Conservation (phyloP, 768 basidiomycete genomes). For the Tricholoma matsutake region DNA sequence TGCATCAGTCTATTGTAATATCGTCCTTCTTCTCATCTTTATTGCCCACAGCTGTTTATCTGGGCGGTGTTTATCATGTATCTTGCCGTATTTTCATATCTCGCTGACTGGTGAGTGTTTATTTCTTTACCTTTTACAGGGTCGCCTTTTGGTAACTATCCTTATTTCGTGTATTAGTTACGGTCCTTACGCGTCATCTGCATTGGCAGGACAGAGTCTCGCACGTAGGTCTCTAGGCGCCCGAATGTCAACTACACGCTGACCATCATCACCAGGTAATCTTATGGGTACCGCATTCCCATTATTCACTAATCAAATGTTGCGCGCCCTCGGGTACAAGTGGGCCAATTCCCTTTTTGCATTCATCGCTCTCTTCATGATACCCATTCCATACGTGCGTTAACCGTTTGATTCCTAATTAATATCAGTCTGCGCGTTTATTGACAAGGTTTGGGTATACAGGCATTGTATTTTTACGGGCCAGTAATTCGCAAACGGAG, state of each 20-base stretch:
- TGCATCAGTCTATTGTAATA: constrained; percentile 3
- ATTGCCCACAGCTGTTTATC: constrained; percentile 39
- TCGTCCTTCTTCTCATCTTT: constrained; percentile 7
- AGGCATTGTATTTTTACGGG: constrained; percentile 44
- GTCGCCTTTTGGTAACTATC: background rate
- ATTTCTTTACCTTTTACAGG: background rate
- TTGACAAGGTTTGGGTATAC: background rate
- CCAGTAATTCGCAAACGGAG: constrained; percentile 38
- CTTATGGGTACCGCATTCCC: constrained; percentile 54
- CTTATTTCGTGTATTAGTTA: constrained; percentile 30
- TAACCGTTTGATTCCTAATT: background rate
- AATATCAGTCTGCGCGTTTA: background rate
- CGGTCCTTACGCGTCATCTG: constrained; percentile 64
- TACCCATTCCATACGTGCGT: constrained; percentile 58
- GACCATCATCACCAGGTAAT: constrained; percentile 36
- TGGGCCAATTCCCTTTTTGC: constrained; percentile 62
- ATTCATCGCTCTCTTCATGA: constrained; percentile 47
- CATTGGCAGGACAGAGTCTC: constrained; percentile 65
- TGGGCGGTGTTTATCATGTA: constrained; percentile 54
- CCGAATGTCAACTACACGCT: background rate
- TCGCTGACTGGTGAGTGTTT: constrained; percentile 56
- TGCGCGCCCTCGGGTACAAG: constrained; percentile 47
- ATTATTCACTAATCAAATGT: constrained; percentile 62
- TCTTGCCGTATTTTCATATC: constrained; percentile 55
- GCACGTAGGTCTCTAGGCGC: constrained; percentile 36